Conservation (phyloP, 1,284 basidiomycete species). For the Limonomyces culmigenus region DNA sequence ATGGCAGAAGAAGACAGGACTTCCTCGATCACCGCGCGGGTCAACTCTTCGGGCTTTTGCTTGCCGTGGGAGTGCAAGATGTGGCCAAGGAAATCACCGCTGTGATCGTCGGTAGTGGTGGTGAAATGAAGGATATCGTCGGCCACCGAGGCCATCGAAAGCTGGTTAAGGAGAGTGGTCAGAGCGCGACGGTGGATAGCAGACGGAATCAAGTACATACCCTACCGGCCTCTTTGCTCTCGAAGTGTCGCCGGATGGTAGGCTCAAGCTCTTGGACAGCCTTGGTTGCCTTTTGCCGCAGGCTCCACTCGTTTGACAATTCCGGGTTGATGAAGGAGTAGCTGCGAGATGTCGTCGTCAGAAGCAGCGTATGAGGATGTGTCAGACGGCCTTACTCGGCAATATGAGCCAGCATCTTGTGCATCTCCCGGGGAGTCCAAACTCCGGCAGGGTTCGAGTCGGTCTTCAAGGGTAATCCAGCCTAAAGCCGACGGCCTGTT, state of each 20-base stretch:
- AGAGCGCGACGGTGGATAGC: neutral
- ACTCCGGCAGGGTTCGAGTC: constrained; percentile 24
- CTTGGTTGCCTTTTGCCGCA: constrained; percentile 27
- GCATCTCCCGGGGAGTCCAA: constrained; percentile 31
- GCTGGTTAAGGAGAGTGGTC: constrained; percentile 15
- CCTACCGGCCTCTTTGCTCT: constrained; percentile 9
- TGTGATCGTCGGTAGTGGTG: constrained; percentile 10
- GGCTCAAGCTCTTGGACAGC: constrained; percentile 23
- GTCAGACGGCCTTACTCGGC: constrained; percentile 29
- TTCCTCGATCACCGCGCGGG: constrained; percentile 26
- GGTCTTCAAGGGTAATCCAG: constrained; percentile 47
- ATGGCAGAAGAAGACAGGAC: constrained; percentile 30
- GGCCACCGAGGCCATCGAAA: constrained; percentile 20
- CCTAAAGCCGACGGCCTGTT: no score
- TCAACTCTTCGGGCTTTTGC: constrained; percentile 14
- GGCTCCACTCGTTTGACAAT: constrained; percentile 37
- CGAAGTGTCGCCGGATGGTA: constrained; percentile 24
- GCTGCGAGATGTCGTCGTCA: constrained; percentile 15
- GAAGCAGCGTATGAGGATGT: no score
- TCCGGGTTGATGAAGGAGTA: constrained; percentile 45
- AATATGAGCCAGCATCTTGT: constrained; percentile 33
- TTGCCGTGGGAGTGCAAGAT: constrained; percentile 5
- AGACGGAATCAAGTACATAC: constrained; percentile 9
- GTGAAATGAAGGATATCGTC: constrained; percentile 8
- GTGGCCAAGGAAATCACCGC: constrained; percentile 8